Evolutionary conservation across 1,284 basidiomycete genomes (phyloP).

Genomic region (Puccinia triticina): DNA sequence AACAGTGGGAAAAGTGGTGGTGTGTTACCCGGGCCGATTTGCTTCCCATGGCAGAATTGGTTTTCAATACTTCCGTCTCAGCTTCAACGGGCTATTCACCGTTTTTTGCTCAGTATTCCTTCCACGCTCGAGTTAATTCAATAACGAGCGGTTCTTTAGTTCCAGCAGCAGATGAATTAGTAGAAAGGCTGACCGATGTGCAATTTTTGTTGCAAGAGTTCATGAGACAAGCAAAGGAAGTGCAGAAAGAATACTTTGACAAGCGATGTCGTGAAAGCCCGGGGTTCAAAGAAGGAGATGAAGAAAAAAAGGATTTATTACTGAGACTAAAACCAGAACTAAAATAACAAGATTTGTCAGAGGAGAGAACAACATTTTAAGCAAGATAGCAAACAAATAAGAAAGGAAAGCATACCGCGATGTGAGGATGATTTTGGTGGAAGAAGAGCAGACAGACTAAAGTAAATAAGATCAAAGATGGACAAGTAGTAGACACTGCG

Average conservation of each 20-base stretch:
- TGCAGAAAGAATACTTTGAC: neutral
- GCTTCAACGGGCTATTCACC: neutral
- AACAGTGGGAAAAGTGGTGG: too few species aligned
- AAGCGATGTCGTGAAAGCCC: neutral
- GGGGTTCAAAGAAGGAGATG: neutral
- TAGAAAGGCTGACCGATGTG: neutral
- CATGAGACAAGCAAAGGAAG: neutral
- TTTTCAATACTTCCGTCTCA: neutral
- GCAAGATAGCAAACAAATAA: too few species aligned
- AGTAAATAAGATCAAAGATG: too few species aligned
- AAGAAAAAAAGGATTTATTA: too few species aligned
- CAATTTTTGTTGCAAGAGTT: neutral
- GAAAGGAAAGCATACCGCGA: too few species aligned
- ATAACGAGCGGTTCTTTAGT: neutral
- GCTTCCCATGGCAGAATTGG: conserved; percentile 8
- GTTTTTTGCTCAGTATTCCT: conserved; percentile 60
- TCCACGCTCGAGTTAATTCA: conserved; percentile 56
- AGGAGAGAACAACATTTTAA: too few species aligned
- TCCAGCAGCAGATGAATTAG: conserved; percentile 6
- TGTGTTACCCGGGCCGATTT: too few species aligned
- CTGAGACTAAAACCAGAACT: too few species aligned
- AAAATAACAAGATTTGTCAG: too few species aligned
- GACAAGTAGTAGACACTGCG: too few species aligned
- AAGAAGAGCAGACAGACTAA: too few species aligned
- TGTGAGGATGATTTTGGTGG: too few species aligned